Base-by-base conservation (phyloP, 2,329 filamentous ascomycete species). In the Arthrobotrys iridis region DNA sequence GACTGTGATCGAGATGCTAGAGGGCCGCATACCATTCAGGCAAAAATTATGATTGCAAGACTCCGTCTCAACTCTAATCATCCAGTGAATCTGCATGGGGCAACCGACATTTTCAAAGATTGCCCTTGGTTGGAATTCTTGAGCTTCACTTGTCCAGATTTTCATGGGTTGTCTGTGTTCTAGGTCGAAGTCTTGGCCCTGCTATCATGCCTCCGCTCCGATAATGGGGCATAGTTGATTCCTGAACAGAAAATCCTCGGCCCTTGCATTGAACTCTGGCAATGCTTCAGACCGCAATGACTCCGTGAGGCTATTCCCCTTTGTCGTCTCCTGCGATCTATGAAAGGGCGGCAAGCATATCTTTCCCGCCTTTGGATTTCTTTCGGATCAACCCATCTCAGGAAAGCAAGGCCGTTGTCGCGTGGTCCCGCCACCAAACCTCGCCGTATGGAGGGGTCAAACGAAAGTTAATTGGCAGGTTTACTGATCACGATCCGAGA, bases 211-310 rank as follows among this genome's bases (percentile, higher is more conserved):
- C 15, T 35, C 35, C 24, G 43, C 37, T 70, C 58, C 66, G 41
- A 37, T 64, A 35, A 43, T 60, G 30, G 33, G 30, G 15, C 18
- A 24, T 43, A 22, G 8, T 33, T 60, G 55, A 62, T 70, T 70
- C 43, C 65, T 45, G n/a, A 15, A 37, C 10, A 58, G 46, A 41
- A 40, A 15, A 18, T 20, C 30, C 37, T 37, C 28, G 30, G 55
- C 66, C 66, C 66, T 71, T 71, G 58, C 66, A 71, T 71, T 18
- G 46, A 63, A 64, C 30, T 46, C 28, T 43, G 28, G 55, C 28
- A 68, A 43, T 66, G 28, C 40, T 58, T 48, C n/a, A n/a, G n/a
- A n/a, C n/a, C n/a, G n/a, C n/a, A n/a, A n/a, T n/a, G n/a, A n/a
- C n/a, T n/a, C n/a, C n/a, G n/a, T n/a, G n/a, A n/a, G n/a, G n/a